Evolutionary conservation across 179 eudicot species (phyloP), one percentile per base, ranked within the genome.

Genomic region (Patellifolia procumbens): DNA sequence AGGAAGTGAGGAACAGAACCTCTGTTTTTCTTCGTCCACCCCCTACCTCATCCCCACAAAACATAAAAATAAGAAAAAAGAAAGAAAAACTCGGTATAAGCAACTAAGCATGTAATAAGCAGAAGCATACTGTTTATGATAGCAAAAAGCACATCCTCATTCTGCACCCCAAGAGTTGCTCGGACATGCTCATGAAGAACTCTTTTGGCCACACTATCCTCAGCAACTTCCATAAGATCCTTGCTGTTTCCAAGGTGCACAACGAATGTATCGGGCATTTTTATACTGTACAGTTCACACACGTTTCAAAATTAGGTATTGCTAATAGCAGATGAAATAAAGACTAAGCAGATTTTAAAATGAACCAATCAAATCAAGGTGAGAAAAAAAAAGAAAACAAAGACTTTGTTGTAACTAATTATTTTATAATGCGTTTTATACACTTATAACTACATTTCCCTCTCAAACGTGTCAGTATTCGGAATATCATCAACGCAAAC

Each of bases 211-310:
- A 94, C 91, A 62, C 82, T 88, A 78, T 84, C 85, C 79, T 92
- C 96, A 73, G 98, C 98, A 60, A 92, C 90, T 81, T 92, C 94
- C 96, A 90, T 94, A 62, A 94, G 88, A 34, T 94, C 98, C 73
- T 92, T 92, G 88, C 98, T 94, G 74, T 94, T 94, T 37, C 98
- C 98, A 81, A 94, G 98, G 87, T 94, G 98, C 73, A 94, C 98
- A 71, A 92, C 97, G 85, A 85, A 90, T 37, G 97, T 90, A 70
- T 81, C 84, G 58, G 98, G 98, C 98, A 94, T 94, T 74, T 82
- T 90, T 73, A 94, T 92, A 79, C 98, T 94, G 89, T 83, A 83
- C n/a, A 46, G 56, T 75, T 42, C 55, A 20, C 42, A 61, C 11
- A 31, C 1, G 29, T 22, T 59, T n/a, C 53, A 75, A 17, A 43